These are phyloP conservation scores for Fabrea salina DNA, from an alignment of 169 alveolate species.

Conservation along the genomic window DNA sequence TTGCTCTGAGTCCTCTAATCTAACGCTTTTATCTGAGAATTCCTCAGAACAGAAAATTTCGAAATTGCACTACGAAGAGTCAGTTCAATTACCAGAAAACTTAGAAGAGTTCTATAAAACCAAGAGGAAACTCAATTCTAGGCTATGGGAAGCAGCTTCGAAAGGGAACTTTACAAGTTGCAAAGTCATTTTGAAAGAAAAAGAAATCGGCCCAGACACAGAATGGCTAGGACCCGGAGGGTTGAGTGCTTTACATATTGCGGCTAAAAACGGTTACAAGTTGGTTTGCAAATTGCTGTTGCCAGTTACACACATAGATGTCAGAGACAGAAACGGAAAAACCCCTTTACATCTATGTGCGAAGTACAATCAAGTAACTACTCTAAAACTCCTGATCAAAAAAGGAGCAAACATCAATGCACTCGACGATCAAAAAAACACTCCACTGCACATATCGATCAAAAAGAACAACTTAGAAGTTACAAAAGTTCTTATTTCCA, in stretches of 20 bases:
- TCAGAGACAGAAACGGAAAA: slow-evolving; percentile 16
- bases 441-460: slow-evolving; percentile 55
- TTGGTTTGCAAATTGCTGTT: not conserved
- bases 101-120: not conserved
- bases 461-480: too few species aligned
- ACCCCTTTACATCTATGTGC: slow-evolving; percentile 51
- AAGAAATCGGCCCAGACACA: not conserved
- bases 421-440: slow-evolving; percentile 33
- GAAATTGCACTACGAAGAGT: too few species aligned
- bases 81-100: too few species aligned
- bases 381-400: not conserved
- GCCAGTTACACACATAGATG: not conserved
- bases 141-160: not conserved
- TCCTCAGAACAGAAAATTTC: too few species aligned
- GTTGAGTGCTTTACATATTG: slow-evolving; percentile 60
- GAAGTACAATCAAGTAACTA: slow-evolving; percentile 33
- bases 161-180: not conserved
- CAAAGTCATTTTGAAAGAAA: not conserved
- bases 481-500: too few species aligned
- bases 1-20: too few species aligned
- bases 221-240: slow-evolving; percentile 38
- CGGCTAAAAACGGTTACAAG: slow-evolving; percentile 31
- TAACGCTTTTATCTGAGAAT: too few species aligned
- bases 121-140: not conserved
- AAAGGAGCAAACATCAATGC: not conserved